Conservation (phyloP, 2,329 filamentous ascomycete genomes). For the Neofusicoccum cordaticola region DNA sequence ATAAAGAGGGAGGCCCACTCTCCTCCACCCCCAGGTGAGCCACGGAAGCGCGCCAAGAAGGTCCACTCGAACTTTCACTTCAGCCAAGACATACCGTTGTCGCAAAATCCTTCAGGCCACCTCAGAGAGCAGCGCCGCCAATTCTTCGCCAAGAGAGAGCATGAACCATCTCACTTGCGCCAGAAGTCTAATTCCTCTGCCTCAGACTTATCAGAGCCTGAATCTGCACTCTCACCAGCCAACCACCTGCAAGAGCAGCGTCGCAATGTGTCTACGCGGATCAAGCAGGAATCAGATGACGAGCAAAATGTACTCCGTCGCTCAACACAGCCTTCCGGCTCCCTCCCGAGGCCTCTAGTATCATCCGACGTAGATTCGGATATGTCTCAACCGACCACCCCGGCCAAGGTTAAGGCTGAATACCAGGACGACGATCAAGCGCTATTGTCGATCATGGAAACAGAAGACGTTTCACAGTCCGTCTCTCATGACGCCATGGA, state of each 20-base stretch:
- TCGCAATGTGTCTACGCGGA: background rate
- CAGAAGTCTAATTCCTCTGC: slow-evolving; percentile 13
- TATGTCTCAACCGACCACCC: background rate
- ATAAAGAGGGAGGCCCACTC: background rate
- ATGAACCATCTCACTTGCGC: background rate
- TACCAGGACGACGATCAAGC: background rate
- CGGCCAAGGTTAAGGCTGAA: background rate
- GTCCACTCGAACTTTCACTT: slow-evolving; percentile 3
- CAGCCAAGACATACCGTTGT: slow-evolving; percentile 15
- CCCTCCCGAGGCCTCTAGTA: background rate
- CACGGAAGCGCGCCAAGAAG: slow-evolving; percentile 1
- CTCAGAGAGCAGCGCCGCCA: slow-evolving; percentile 5
- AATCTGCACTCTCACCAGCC: background rate
- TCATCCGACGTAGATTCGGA: background rate
- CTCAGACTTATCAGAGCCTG: background rate
- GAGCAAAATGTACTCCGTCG: too few relatives aligned
- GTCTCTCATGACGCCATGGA: background rate
- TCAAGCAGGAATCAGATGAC: background rate
- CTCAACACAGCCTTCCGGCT: background rate
- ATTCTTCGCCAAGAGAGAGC: background rate
- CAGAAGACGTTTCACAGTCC: background rate
- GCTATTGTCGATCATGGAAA: background rate
- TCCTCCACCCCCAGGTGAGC: background rate
- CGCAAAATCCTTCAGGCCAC: background rate
- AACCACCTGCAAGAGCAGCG: background rate